Conservation (phyloP, 148 eudicot species). For the Beta vulgaris region DNA sequence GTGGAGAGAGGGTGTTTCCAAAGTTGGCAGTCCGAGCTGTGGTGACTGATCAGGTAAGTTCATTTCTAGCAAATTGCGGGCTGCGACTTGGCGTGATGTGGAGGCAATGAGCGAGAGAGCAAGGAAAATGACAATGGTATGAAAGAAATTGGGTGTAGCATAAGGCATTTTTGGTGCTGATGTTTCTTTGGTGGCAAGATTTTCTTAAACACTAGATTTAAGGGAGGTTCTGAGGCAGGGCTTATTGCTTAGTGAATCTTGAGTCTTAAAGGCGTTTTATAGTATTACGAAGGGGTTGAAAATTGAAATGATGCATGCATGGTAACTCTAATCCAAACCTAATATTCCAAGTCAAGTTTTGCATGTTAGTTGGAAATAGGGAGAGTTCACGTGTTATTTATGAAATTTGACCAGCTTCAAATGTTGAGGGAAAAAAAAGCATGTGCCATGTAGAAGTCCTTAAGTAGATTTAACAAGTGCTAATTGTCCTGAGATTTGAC, state of each 20-base stretch:
- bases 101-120: background rate
- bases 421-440: background rate
- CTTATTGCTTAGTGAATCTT: background rate
- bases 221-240: background rate
- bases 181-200: background rate
- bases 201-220: too few species aligned
- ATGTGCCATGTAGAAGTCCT: too few species aligned
- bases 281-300: background rate
- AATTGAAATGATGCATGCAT: conserved; percentile 18
- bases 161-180: conserved; percentile 10
- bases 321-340: conserved; percentile 24
- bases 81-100: background rate
- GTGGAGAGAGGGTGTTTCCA: background rate
- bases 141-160: background rate
- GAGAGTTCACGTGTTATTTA: conserved; percentile 14
- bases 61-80: conserved; percentile 11
- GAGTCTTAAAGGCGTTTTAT: conserved; percentile 4
- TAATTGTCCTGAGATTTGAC: too few species aligned
- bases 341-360: conserved; percentile 17
- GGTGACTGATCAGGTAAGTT: background rate
- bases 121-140: background rate
- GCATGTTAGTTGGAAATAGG: conserved; percentile 14
- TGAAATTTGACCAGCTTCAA: conserved; percentile 6
- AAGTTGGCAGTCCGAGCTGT: conserved; percentile 2
- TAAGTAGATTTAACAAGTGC: too few species aligned